Evolutionary conservation across 2,329 filamentous ascomycete genomes (phyloP), one percentile per base, ranked within the genome.

Genomic region (Botryosphaeria agaves): DNA sequence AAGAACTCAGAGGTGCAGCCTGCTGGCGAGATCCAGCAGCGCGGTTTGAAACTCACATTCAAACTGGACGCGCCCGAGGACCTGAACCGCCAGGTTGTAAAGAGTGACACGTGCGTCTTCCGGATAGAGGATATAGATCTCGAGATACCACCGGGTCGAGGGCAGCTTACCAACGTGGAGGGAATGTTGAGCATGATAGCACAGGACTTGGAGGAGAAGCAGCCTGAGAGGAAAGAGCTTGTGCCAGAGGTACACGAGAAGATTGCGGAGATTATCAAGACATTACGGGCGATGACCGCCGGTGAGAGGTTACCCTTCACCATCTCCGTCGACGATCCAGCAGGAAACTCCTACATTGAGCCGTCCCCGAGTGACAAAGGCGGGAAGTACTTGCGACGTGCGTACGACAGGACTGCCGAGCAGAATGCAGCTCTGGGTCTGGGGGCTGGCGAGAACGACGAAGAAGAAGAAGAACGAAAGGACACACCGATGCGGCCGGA

Each of bases 311-410:
- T 92, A 49, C 89, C 89, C 15, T 94, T 98, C 66, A 78, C 82
- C 30, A 57, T 98, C 29, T 77, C 72, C 24, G 63, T 94, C 28
- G 84, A 98, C 49, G 89, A 98, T 50, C 79, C 82, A 3, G 80
- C 85, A 1, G 89, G 89, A 32, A 98, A 98, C 64, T 93, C 84
- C 2, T 95, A 85, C 67, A 93, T 98, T 45, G 78, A 91, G 28
- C 89, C 89, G 9, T 78, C 84, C 39, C 70, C 81, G 37, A 45
- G 56, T 17, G 69, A 75, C 37, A 76, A 73, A 38, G 77, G 82
- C n/a, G 79, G 80, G 42, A 94, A 94, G 57, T 94, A 85, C 72
- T 72, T 73, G 40, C 83, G 87, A 52, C 69, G 72, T 36, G 82
- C 94, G 47, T 98, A 89, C 49, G 56, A 72, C 32, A 75, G 89